Evolutionary conservation across 257 asterid species (phyloP), one percentile per base, ranked within the genome.

Genomic region (Vinca minor): DNA sequence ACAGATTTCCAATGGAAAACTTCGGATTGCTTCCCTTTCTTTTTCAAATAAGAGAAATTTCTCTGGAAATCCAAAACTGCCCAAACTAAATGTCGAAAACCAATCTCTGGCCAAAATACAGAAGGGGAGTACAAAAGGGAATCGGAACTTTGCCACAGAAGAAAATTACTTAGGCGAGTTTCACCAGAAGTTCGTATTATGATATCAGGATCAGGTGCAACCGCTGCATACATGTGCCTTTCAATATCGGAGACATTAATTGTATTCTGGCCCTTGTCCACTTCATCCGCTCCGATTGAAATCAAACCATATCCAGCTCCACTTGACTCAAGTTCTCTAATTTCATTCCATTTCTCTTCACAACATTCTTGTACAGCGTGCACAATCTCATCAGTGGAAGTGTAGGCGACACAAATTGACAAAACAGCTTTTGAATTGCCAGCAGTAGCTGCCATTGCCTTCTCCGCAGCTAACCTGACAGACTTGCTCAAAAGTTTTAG

Each of bases 91-190:
- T 87, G 95, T 72, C 87, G 34, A 6, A 83, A 79, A 65, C 95
- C 87, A 45, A 89, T 80, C 32, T 87, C 96, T 0, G 96, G 96
- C 95, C 95, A 89, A 14, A 87, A 83, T 41, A 65, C 72, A 10
- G 69, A 25, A 8, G 95, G 94, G 34, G 94, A 82, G 77, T 85
- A 89, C 58, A 89, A 74, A 23, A 89, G 74, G 28, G 85, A 74
- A 26, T 57, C 54, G 42, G 87, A 62, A 65, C 91, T 89, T 80
- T 89, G 96, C 95, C 96, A 89, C 75, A 87, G 70, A 38, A 89
- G 95, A 50, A 89, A 89, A 69, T 89, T 89, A 73, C 95, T 89
- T 52, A 89, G 67, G 1, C 96, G 89, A n/a, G 86, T 76, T 79
- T 87, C 96, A 11, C 95, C 95, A 8, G 93, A 86, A 53, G 95